Conservation (phyloP, 2,329 filamentous ascomycete species). For the Aschersonia sp. region DNA sequence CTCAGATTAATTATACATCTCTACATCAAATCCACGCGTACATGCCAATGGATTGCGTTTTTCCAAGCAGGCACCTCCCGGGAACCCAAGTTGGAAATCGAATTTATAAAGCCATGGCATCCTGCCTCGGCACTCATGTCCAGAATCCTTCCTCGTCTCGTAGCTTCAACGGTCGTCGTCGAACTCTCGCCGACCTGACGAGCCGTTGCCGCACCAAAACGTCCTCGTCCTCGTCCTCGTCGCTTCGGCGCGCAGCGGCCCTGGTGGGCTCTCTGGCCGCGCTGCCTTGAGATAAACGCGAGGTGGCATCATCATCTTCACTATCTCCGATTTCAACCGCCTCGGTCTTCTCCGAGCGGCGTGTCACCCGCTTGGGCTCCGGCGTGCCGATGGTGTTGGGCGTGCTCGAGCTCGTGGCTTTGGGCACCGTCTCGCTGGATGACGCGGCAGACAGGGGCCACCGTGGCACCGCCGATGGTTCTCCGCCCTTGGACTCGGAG, state of each 20-base stretch:
- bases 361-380: neutral
- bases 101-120: too few species aligned
- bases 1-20: too few species aligned
- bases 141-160: slow-evolving; percentile 16
- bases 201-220: slow-evolving; percentile 13
- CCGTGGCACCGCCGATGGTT: neutral
- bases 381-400: neutral
- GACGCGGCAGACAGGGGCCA: neutral
- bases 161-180: slow-evolving; percentile 20
- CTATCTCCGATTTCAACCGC: slow-evolving; percentile 15
- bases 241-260: neutral
- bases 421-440: neutral
- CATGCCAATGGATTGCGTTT: too few species aligned
- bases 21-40: too few species aligned
- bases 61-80: too few species aligned
- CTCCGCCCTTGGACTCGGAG: slow-evolving; percentile 1
- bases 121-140: neutral
- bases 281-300: neutral
- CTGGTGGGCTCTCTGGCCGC: neutral
- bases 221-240: slow-evolving; percentile 15
- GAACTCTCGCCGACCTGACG: slow-evolving; percentile 14
- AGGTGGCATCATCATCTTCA: slow-evolving; percentile 7
- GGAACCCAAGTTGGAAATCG: too few species aligned
- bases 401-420: neutral
- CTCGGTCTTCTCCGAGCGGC: slow-evolving; percentile 1